phyloP scores from a whole-genome alignment of 75 land plant genomes.

The Larix kaempferi region DNA sequence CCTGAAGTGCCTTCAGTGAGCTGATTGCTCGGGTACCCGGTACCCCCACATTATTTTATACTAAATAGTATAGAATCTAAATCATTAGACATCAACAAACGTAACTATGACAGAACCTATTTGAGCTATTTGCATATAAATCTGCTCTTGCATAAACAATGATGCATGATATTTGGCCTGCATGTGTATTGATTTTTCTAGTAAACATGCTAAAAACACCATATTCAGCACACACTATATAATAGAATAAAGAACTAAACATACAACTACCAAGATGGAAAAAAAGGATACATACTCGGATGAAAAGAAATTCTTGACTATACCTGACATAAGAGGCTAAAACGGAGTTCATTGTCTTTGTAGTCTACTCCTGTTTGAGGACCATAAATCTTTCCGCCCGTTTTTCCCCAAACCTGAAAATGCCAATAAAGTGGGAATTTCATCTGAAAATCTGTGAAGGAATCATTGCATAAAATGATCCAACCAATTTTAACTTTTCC shows the following conservation, averaged over 20 bases:
- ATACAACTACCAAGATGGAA: too few relatives aligned
- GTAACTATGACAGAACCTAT: too few relatives aligned
- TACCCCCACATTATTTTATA: too few relatives aligned
- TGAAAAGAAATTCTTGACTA: background rate
- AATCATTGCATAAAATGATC: background rate
- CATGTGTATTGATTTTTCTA: background rate
- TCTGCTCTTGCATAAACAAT: background rate
- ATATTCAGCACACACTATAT: background rate
- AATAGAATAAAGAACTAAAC: too few relatives aligned
- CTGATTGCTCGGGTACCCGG: too few relatives aligned
- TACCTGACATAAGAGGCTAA: constrained; percentile 82
- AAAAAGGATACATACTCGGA: background rate
- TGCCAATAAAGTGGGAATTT: background rate
- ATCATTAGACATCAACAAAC: too few relatives aligned
- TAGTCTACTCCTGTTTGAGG: constrained; percentile 84
- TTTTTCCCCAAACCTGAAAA: constrained; percentile 92
- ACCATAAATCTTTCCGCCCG: constrained; percentile 87
- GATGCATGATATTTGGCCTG: background rate
- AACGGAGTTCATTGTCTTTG: constrained; percentile 78
- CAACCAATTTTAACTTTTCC: background rate
- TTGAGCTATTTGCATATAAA: too few relatives aligned
- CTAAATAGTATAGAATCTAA: too few relatives aligned
- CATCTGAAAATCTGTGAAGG: background rate
- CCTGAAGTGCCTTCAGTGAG: too few relatives aligned
- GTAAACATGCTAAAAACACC: background rate